Percentiles rank a stretch among this genome's conserved stretches.
These are phyloP conservation scores for Fusarium beomiforme DNA, from an alignment of 2,329 filamentous ascomycete genomes.

Conservation along the genomic window DNA sequence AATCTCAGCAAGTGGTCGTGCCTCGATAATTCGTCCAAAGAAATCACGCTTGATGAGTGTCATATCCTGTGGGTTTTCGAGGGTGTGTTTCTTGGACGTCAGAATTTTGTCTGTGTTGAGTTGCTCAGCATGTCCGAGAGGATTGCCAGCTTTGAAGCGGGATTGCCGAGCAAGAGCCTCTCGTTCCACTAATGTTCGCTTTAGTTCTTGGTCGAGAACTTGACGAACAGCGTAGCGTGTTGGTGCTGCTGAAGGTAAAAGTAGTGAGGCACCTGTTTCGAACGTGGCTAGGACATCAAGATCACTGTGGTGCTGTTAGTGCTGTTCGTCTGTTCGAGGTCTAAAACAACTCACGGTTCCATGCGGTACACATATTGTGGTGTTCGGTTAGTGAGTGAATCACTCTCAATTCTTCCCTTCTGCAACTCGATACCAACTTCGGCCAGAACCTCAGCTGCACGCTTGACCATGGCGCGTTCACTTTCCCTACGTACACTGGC, in stretches of 20 bases:
- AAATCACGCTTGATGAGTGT: conserved; percentile 77
- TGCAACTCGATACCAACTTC: conserved; percentile 85
- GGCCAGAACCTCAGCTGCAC: conserved; percentile 84
- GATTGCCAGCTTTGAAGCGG: conserved; percentile 65
- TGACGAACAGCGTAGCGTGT: conserved; percentile 94
- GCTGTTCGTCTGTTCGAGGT: neutral
- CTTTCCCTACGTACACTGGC: conserved; percentile 89
- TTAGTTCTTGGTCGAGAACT: conserved; percentile 90
- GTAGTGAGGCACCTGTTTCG: conserved; percentile 69
- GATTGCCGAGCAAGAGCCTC: conserved; percentile 74
- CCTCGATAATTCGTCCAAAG: conserved; percentile 78
- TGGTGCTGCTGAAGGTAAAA: conserved; percentile 70
- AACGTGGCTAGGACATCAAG: conserved; percentile 84
- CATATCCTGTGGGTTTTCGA: conserved; percentile 48
- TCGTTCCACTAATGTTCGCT: conserved; percentile 74
- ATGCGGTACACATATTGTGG: conserved; percentile 87
- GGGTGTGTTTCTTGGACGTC: conserved; percentile 47
- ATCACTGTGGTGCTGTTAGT: conserved; percentile 53
- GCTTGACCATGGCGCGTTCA: conserved; percentile 82
- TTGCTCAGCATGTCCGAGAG: conserved; percentile 24
- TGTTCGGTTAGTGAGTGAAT: conserved; percentile 67
- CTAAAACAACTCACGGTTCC: conserved; percentile 77
- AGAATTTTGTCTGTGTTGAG: conserved; percentile 51
- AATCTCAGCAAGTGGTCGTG: conserved; percentile 50
- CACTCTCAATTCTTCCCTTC: conserved; percentile 79